phyloP scores from a whole-genome alignment of 2,329 filamentous ascomycete genomes.

The Cryphonectria nitschkei region DNA sequence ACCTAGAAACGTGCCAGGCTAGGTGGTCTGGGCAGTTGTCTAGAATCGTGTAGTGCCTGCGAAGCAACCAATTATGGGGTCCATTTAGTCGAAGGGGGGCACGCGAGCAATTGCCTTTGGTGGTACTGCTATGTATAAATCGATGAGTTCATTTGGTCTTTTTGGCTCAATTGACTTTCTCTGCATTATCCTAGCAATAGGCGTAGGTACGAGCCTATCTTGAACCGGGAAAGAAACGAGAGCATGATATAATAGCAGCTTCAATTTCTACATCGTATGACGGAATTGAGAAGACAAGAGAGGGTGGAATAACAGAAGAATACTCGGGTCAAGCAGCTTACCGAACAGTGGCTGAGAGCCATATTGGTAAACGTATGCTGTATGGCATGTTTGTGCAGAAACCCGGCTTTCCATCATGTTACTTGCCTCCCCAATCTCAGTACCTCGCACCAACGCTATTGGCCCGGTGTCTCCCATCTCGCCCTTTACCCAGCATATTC shows the following conservation, averaged over 20 bases:
- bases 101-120: neutral
- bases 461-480: slow-evolving; percentile 30
- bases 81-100: neutral
- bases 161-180: neutral
- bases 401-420: neutral
- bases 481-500: slow-evolving; percentile 29
- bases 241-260: neutral
- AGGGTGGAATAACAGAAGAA: neutral
- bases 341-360: neutral
- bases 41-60: slow-evolving; percentile 1
- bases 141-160: neutral
- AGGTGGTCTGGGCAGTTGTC: neutral
- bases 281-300: neutral
- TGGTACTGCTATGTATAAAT: neutral
- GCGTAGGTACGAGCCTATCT: too few relatives aligned
- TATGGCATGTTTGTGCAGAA: neutral
- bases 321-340: neutral
- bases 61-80: neutral
- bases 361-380: neutral
- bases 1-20: neutral
- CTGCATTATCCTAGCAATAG: neutral
- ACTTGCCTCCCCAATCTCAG: neutral
- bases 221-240: neutral
- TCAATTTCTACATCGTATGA: neutral
- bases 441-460: slow-evolving; percentile 31